Conservation (phyloP, 371 early-diverging fungal species). For the Polyrhizophydium stewartii region DNA sequence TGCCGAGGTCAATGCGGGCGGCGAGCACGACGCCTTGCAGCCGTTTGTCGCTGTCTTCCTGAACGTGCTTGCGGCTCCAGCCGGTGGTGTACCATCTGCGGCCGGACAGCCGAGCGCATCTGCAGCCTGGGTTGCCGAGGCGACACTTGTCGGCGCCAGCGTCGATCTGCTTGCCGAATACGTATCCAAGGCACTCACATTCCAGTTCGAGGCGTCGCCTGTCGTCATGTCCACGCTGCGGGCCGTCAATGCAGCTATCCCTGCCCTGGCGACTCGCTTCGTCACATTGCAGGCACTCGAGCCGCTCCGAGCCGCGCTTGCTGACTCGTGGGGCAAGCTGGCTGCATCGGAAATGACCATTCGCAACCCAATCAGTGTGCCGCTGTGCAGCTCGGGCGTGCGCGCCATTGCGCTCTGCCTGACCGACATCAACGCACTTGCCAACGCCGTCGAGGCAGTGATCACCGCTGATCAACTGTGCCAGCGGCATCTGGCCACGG, state of each 20-base stretch:
- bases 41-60: conserved; percentile 14
- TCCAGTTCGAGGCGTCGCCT: not conserved
- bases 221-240: not conserved
- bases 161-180: not conserved
- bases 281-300: no score
- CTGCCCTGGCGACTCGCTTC: no score
- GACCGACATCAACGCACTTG: not conserved
- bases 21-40: conserved; percentile 15
- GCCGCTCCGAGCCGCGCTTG: no score
- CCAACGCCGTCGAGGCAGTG: not conserved
- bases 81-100: not conserved
- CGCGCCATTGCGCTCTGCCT: not conserved
- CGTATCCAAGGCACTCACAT: not conserved
- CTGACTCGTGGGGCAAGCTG: no score
- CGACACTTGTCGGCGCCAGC: not conserved
- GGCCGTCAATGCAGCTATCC: not conserved
- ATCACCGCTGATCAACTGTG: not conserved
- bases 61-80: not conserved
- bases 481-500: not conserved
- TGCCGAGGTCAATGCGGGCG: conserved; percentile 14
- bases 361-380: no score
- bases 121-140: conserved; percentile 1
- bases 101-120: not conserved
- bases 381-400: no score
- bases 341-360: no score